Percentiles rank a stretch among this genome's conserved stretches.
Conservation (phyloP, 2,329 filamentous ascomycete genomes). For the Colletotrichum neosansevieriae region DNA sequence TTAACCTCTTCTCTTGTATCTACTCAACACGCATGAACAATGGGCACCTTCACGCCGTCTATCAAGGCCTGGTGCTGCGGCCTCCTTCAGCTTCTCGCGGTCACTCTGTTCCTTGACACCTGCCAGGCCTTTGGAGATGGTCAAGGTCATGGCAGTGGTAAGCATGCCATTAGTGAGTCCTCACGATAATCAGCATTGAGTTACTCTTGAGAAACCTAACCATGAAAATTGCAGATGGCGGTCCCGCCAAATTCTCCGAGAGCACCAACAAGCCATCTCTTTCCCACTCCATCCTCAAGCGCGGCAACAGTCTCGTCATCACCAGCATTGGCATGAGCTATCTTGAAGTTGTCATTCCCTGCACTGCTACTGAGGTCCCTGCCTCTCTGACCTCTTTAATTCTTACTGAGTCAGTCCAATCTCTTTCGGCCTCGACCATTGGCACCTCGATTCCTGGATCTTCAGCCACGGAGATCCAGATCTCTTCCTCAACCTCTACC, state of each 20-base stretch:
- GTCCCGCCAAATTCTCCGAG: too few species aligned
- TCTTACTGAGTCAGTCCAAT: background rate
- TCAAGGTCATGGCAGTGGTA: constrained; percentile 1
- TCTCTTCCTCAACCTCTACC: background rate
- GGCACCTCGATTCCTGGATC: too few species aligned
- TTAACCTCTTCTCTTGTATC: background rate
- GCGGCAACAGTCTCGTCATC: background rate
- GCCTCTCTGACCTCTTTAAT: background rate
- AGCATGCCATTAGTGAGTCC: background rate
- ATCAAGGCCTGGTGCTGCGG: background rate
- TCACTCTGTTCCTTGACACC: background rate
- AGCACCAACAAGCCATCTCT: background rate
- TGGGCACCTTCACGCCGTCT: background rate
- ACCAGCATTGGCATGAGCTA: constrained; percentile 19
- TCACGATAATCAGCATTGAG: background rate
- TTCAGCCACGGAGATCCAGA: background rate
- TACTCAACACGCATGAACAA: background rate
- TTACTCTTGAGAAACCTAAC: background rate
- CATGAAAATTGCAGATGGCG: background rate
- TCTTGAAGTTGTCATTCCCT: constrained; percentile 13
- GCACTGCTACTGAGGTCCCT: background rate
- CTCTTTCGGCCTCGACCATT: background rate
- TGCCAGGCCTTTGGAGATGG: constrained; percentile 13
- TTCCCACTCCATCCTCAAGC: background rate
- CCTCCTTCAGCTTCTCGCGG: background rate